Evolutionary conservation across 495 filamentous ascomycete species (phyloP).

Genomic region (Achaetomiella virescens): DNA sequence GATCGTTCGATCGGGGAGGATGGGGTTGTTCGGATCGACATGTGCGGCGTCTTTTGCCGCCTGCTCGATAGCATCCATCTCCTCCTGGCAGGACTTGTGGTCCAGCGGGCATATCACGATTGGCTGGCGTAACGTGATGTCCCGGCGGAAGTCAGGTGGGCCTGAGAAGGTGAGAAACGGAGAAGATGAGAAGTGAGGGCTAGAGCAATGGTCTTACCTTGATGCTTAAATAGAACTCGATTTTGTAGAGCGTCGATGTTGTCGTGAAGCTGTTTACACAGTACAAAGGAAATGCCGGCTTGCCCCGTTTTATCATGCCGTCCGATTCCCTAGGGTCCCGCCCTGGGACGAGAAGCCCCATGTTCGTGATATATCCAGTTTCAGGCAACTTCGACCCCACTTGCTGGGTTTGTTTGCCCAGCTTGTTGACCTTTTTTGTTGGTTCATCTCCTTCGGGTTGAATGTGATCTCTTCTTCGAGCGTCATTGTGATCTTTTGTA

Average conservation of each 20-base stretch:
- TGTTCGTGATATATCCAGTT: slow-evolving; percentile 80
- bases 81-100: slow-evolving; percentile 90
- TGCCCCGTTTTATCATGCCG: slow-evolving; percentile 78
- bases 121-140: slow-evolving; percentile 84
- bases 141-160: slow-evolving; percentile 85
- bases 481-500: slow-evolving; percentile 84
- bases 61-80: slow-evolving; percentile 96
- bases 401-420: slow-evolving; percentile 75
- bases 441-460: slow-evolving; percentile 97
- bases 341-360: slow-evolving; percentile 84
- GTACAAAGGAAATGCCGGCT: slow-evolving; percentile 83
- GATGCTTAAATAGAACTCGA: slow-evolving; percentile 92
- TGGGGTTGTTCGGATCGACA: slow-evolving; percentile 80
- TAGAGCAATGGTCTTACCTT: slow-evolving; percentile 56
- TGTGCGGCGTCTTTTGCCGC: slow-evolving; percentile 86
- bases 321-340: slow-evolving; percentile 85
- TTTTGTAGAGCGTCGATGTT: slow-evolving; percentile 89
- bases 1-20: slow-evolving; percentile 77
- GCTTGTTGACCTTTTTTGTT: slow-evolving; percentile 76
- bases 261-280: slow-evolving; percentile 87
- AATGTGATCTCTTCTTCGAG: slow-evolving; percentile 98
- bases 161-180: slow-evolving; percentile 53
- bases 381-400: slow-evolving; percentile 81
- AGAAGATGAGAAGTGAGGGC: not conserved
- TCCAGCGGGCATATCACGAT: slow-evolving; percentile 96